Base-by-base conservation (phyloP, 139 green algal species). In the Haematococcus lacustris region DNA sequence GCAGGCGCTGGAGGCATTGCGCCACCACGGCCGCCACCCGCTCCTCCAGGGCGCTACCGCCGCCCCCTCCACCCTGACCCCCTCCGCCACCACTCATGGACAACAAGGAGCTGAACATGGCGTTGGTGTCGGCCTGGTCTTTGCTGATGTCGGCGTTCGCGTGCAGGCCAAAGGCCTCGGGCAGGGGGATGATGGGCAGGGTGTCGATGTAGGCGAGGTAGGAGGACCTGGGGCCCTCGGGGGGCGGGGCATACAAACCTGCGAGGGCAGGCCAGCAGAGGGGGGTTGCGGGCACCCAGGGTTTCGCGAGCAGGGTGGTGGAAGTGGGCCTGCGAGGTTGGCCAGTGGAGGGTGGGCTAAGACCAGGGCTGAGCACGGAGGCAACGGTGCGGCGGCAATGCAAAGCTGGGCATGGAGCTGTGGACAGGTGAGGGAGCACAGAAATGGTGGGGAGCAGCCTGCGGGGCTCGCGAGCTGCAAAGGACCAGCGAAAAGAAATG, bases 81-180 rank as follows among this genome's bases (percentile, higher is more conserved):
- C 72, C 74, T 28, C 70, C 80, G n/a, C 74, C 79, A 21, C 70
- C 77, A 30, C 76, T 75, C 70, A 87, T 87, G 35, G 67, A 47
- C 26, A 41, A 9, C 69, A 92, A 73, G 43, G 60, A 83, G 17
- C 35, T 41, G 32, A 93, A 83, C 80, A 92, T 86, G 34, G 80
- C 41, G 3, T 79, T 69, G 4, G 89, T 93, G 50, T 90, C 81
- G 26, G 83, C 84, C 70, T 88, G 81, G 69, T 84, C 73, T 68
- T 89, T 88, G 2, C 83, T 78, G 68, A 93, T 93, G 72, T 90
- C 84, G 1, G 86, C 88, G 71, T 93, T 93, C 9, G 79, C 77
- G 64, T 93, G 88, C 65, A 92, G 79, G 1, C 88, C 87, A 74
- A 93, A 91, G 3, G 81, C 86, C 67, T 90, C 88, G 13, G 87